Base-by-base conservation (phyloP, 768 basidiomycete species). In the Crucibulum laeve region DNA sequence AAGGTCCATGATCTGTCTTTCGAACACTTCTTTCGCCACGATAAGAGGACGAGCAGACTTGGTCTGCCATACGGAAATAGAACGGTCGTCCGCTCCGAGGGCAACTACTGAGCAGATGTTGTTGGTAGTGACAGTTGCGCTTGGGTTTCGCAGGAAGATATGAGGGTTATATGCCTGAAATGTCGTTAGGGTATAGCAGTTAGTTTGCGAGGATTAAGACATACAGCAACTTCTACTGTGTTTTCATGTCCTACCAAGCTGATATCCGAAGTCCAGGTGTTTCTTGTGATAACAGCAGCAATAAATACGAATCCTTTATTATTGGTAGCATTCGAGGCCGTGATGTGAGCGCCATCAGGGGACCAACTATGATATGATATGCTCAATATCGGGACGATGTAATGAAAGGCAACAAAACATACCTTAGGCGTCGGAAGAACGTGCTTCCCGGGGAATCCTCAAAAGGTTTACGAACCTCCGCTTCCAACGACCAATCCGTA, bases 281-380 rank as follows among this genome's bases (percentile, higher is more conserved):
- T 85, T 24, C 94, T 76, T 0, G 88, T 85, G 49, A 99, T 94
- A 18, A 98, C 92, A 5, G 93, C 91, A 2, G 95, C 96, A 34
- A 97, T 95, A 60, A 98, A 99, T 4, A 98, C 94, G 44, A 92
- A 93, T 15, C 94, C 94, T 50, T 86, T 84, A 54, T 90, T 91
- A 60, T 97, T 98, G 40, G 93, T 97, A 1, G 94, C 92, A 57
- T 98, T 98, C 1, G 95, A 95, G 1, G 94, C 91, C 3, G 93
- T 96, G 47, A 99, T 91, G 58, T 96, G 92, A 2, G 95, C 90
- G n/a, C 96, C 96, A 57, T 98, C 96, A 2, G 96, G 96, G 1
- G 94, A 97, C 96, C 96, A 99, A 54, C 94, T 96, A 48, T 5
- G 32, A 36, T 8, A n/a, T 8, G n/a, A 33, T 11, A 10, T 10